Base-by-base conservation (phyloP, 2,329 filamentous ascomycete species). In the Penicillium thymicola region DNA sequence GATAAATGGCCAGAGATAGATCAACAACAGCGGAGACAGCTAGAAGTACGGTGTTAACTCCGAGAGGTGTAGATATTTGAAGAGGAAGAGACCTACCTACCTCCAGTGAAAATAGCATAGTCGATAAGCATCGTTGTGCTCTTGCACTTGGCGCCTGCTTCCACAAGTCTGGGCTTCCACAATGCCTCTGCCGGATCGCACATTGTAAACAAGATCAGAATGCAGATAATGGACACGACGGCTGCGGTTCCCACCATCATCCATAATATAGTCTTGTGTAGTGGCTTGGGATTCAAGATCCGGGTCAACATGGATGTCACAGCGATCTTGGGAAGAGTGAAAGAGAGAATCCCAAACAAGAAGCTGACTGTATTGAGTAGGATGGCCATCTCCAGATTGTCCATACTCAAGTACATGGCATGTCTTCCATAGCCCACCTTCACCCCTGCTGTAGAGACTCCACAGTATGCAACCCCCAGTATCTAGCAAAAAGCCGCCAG, bases 171-270 rank as follows among this genome's bases (percentile, higher is more conserved):
- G 7, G 53, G 58, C 27, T 74, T 63, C 79, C 79, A 81, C 23
- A 75, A 66, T 0, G 76, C 72, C 25, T 54, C 47, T 0, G 66
- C 59, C 0, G 79, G 79, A 2, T 65, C 65, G 63, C 79, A 81
- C 56, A 76, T 76, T 1, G 71, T 75, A 38, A 79, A 76, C 1
- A 79, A 60, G 6, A 79, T 68, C 16, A 78, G 58, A 18, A 79
- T 69, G 41, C 70, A 75, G 8, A 68, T 67, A 0, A 72, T 54
- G 8, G 76, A 63, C 2, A 70, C 66, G 10, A 71, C 34, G 10
- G 72, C 59, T 23, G 70, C 72, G 6, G 67, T 34, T 5, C 62
- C 61, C 1, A 68, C 69, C 25, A 80, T 53, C 0, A 41, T 23
- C 69, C 69, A 71, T 1, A 71, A 49, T 21, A 43, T 48, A 4